Evolutionary conservation across 257 asterid species (phyloP).

Genomic region (Jasminum sambac): DNA sequence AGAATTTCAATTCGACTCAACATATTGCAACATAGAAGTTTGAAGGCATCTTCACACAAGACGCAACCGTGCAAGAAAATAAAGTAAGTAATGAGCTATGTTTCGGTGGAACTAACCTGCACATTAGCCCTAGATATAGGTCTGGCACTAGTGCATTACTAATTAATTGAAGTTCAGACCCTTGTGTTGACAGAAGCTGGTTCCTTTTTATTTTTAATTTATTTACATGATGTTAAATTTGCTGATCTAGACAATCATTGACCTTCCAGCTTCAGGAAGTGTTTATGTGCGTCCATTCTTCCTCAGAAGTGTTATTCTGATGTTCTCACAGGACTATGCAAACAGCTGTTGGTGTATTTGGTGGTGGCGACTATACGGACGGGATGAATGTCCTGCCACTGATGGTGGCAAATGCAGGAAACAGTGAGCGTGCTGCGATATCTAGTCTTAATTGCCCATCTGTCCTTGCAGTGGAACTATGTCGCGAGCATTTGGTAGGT

Average conservation of each 20-base stretch:
- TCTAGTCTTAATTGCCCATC: slow-evolving; percentile 83
- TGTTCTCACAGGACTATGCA: slow-evolving; percentile 66
- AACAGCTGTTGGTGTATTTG: slow-evolving; percentile 94
- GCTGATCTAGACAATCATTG: neutral
- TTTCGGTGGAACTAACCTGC: neutral
- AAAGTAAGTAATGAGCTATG: neutral
- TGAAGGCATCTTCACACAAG: neutral
- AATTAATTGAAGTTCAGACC: neutral
- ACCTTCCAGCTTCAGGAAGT: neutral
- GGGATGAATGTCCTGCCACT: slow-evolving; percentile 62
- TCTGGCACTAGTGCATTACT: neutral
- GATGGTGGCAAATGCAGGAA: slow-evolving; percentile 91
- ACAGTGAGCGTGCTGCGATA: slow-evolving; percentile 71
- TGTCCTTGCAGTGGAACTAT: slow-evolving; percentile 75
- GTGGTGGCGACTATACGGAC: slow-evolving; percentile 73
- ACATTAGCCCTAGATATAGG: neutral
- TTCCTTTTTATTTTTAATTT: neutral
- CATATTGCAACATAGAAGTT: neutral
- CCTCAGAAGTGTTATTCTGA: neutral
- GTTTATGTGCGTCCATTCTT: neutral
- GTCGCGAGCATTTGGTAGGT: slow-evolving; percentile 94
- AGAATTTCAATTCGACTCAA: neutral
- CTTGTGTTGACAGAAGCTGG: neutral
- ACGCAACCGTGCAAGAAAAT: neutral
- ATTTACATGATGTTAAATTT: neutral